Percentiles rank a stretch among this genome's conserved stretches.
phyloP scores from a whole-genome alignment of 768 basidiomycete genomes.

The Tylopilus felleus region DNA sequence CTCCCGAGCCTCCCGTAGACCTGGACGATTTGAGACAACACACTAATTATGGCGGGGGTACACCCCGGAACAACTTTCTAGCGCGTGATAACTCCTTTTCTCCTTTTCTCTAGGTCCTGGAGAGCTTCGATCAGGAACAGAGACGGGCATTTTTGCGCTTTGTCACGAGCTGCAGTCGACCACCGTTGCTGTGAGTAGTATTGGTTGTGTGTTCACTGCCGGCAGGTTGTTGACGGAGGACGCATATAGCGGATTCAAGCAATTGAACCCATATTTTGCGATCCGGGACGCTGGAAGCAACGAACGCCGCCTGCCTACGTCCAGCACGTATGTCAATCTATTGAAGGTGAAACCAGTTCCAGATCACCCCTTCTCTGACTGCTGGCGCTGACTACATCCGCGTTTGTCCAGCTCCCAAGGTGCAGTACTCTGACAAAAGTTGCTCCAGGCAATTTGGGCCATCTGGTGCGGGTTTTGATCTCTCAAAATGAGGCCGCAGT shows the following conservation, averaged over 20 bases:
- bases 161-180: slow-evolving; percentile 91
- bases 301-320: slow-evolving; percentile 63
- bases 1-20: slow-evolving; percentile 82
- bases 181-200: slow-evolving; percentile 70
- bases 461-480: slow-evolving; percentile 88
- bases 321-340: slow-evolving; percentile 89
- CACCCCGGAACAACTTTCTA: slow-evolving; percentile 13
- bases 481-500: slow-evolving; percentile 52
- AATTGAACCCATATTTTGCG: slow-evolving; percentile 82
- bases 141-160: slow-evolving; percentile 78
- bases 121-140: slow-evolving; percentile 77
- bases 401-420: slow-evolving; percentile 54
- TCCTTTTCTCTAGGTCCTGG: slow-evolving; percentile 55
- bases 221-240: neutral
- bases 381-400: neutral
- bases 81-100: neutral
- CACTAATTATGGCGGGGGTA: slow-evolving; percentile 83
- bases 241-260: slow-evolving; percentile 67
- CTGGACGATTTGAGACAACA: slow-evolving; percentile 74
- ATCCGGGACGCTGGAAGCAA: slow-evolving; percentile 82
- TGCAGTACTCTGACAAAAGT: slow-evolving; percentile 70
- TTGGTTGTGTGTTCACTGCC: neutral
- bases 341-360: slow-evolving; percentile 58
- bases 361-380: neutral
- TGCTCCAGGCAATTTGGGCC: slow-evolving; percentile 86